phyloP scores from a whole-genome alignment of 768 basidiomycete species.

The Naganishia vaughanmartiniae region DNA sequence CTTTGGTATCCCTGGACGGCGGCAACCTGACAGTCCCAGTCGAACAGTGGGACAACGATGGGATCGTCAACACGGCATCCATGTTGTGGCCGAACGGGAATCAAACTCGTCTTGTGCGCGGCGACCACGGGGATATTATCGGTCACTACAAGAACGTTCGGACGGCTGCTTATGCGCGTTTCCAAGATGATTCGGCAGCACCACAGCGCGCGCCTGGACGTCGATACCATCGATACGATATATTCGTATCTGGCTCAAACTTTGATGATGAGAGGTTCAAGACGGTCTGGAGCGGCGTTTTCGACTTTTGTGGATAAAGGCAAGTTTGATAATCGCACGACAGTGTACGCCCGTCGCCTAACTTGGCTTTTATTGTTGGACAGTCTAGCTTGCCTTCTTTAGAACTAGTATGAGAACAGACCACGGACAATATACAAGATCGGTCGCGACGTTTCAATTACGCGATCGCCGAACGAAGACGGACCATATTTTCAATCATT shows the following conservation, averaged over 20 bases:
- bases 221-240: background rate
- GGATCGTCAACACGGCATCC: slow-evolving; percentile 12
- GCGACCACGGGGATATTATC: slow-evolving; percentile 13
- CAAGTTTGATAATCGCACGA: background rate
- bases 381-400: no score
- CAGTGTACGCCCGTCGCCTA: no score
- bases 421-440: no score
- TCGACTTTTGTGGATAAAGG: slow-evolving; percentile 1
- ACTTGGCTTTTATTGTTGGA: no score
- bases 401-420: no score
- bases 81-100: slow-evolving; percentile 14
- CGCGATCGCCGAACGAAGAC: no score
- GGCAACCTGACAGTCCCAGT: background rate
- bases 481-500: no score
- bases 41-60: slow-evolving; percentile 19
- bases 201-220: background rate
- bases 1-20: background rate
- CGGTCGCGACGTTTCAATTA: no score
- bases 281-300: background rate
- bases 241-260: background rate
- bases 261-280: background rate
- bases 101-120: background rate
- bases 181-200: background rate
- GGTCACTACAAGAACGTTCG: slow-evolving; percentile 2
- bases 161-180: background rate